phyloP scores from a whole-genome alignment of 1,284 basidiomycete genomes.

The Microbotryum intermedium region DNA sequence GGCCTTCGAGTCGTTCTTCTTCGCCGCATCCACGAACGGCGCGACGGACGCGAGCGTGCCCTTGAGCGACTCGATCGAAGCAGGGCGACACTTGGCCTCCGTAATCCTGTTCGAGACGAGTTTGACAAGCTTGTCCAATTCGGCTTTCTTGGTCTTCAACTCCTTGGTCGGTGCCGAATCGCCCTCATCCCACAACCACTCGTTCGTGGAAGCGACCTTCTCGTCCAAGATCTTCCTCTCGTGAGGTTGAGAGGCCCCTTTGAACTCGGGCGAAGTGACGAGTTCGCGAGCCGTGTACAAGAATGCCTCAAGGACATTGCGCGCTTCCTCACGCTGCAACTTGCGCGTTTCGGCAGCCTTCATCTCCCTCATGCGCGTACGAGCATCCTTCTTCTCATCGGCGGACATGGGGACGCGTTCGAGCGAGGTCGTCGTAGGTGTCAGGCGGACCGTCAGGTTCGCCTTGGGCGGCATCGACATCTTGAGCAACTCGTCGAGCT shows the following conservation, averaged over 20 bases:
- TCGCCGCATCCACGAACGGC: slow-evolving; percentile 70
- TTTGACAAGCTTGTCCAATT: slow-evolving; percentile 64
- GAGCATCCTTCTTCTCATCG: slow-evolving; percentile 54
- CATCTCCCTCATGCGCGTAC: slow-evolving; percentile 39
- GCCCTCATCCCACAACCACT: slow-evolving; percentile 79
- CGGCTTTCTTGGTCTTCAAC: slow-evolving; percentile 68
- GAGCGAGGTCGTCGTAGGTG: slow-evolving; percentile 53
- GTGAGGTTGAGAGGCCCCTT: slow-evolving; percentile 34
- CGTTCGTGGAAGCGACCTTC: slow-evolving; percentile 60
- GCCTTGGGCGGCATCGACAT: slow-evolving; percentile 32
- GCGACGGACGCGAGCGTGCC: slow-evolving; percentile 53
- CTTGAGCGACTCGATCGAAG: slow-evolving; percentile 57
- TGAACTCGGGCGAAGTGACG: slow-evolving; percentile 48
- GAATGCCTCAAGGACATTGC: slow-evolving; percentile 85
- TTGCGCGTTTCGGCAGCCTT: slow-evolving; percentile 70
- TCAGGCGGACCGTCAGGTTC: slow-evolving; percentile 49
- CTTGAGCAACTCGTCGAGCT: slow-evolving; percentile 30
- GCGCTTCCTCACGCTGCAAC: slow-evolving; percentile 73
- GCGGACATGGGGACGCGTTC: slow-evolving; percentile 54
- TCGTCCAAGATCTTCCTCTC: slow-evolving; percentile 62
- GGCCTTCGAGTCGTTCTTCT: slow-evolving; percentile 47
- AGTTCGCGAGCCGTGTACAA: slow-evolving; percentile 82
- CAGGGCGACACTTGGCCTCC: slow-evolving; percentile 39
- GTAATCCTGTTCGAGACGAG: slow-evolving; percentile 42
- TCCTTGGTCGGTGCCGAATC: slow-evolving; percentile 69